These are phyloP conservation scores for Drosera spatulata DNA, from an alignment of 179 eudicot genomes.

Conservation along the genomic window DNA sequence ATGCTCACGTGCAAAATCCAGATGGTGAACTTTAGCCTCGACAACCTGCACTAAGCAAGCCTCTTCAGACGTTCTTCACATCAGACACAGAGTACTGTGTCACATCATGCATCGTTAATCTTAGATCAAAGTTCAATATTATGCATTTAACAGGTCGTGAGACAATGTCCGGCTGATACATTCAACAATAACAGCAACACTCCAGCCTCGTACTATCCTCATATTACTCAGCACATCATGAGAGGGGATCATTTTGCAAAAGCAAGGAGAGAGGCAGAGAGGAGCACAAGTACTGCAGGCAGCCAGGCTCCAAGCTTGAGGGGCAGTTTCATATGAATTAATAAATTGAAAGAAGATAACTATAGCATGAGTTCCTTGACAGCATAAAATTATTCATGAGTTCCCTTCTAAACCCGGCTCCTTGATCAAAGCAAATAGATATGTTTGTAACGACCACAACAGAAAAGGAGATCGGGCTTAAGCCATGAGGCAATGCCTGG, in stretches of 20 bases:
- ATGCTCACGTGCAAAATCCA: conserved; percentile 79
- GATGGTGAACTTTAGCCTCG: conserved; percentile 87
- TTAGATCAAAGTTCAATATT: background rate
- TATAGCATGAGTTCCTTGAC: too few relatives aligned
- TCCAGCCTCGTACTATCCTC: too few relatives aligned
- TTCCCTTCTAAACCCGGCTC: background rate
- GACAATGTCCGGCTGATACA: background rate
- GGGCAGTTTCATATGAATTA: too few relatives aligned
- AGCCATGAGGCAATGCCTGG: background rate
- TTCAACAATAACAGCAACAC: too few relatives aligned
- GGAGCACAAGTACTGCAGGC: too few relatives aligned
- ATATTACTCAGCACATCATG: too few relatives aligned
- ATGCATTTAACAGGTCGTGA: background rate
- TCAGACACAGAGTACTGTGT: background rate
- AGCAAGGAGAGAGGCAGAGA: too few relatives aligned
- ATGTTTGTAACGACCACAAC: background rate
- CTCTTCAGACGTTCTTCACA: background rate
- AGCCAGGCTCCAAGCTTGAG: too few relatives aligned
- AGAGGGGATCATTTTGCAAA: too few relatives aligned
- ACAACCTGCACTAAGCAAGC: conserved; percentile 39
- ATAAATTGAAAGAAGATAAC: too few relatives aligned
- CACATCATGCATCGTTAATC: too few relatives aligned
- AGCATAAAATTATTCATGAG: too few relatives aligned
- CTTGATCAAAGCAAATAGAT: background rate
- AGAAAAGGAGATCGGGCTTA: background rate